A percentile compares a stretch with the other conserved stretches of the same genome.
These are phyloP conservation scores for Leucoagaricus sp. DNA, from an alignment of 1,284 basidiomycete genomes.

Conservation along the genomic window DNA sequence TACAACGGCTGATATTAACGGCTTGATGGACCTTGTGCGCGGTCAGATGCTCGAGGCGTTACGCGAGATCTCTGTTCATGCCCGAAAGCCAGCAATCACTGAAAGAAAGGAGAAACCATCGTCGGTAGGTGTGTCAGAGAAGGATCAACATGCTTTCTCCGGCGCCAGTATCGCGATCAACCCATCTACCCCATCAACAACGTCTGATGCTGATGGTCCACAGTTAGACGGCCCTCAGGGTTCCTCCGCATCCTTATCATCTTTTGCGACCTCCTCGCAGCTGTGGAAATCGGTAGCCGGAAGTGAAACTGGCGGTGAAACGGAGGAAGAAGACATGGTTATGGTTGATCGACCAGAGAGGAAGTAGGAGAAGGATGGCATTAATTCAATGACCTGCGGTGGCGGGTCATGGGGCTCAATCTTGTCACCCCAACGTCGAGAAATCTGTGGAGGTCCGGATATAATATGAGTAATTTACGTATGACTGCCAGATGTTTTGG, in stretches of 20 bases:
- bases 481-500: not conserved
- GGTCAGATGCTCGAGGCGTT: constrained; percentile 74
- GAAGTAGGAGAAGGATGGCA: not conserved
- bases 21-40: constrained; percentile 64
- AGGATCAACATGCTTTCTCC: constrained; percentile 5
- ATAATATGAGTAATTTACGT: constrained; percentile 12
- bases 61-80: constrained; percentile 62
- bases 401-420: not conserved
- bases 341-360: constrained; percentile 59
- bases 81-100: constrained; percentile 23
- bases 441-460: constrained; percentile 1
- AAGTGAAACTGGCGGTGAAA: constrained; percentile 64
- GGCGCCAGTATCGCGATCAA: constrained; percentile 3
- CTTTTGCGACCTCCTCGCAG: constrained; percentile 33
- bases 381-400: not conserved
- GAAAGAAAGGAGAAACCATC: constrained; percentile 9
- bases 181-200: constrained; percentile 4
- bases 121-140: not conserved
- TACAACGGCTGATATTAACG: constrained; percentile 63
- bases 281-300: constrained; percentile 18
- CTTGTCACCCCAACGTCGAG: not conserved
- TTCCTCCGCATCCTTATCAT: constrained; percentile 42
- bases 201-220: not conserved
- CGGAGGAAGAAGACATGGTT: constrained; percentile 80
- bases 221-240: constrained; percentile 9